A percentile compares a stretch with the other conserved stretches of the same genome.
Evolutionary conservation across 2,329 filamentous ascomycete genomes (phyloP).

Genomic region (Dactylellina leptospora): DNA sequence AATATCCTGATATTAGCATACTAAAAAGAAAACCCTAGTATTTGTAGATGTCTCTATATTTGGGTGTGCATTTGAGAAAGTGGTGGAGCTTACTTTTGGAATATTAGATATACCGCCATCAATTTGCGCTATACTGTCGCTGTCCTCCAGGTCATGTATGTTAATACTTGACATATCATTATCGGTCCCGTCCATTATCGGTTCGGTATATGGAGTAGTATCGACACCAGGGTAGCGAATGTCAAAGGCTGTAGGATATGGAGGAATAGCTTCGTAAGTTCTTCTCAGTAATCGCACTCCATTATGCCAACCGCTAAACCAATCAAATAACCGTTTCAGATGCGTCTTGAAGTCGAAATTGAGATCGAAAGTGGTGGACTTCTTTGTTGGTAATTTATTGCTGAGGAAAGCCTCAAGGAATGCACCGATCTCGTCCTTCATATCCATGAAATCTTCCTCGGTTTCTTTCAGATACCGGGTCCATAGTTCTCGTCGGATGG

Average conservation of each 20-base stretch:
- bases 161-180: too few relatives aligned
- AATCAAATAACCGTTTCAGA: constrained; percentile 18
- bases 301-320: constrained; percentile 28
- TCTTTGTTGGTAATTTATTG: background rate
- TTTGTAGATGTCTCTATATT: too few relatives aligned
- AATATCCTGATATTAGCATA: too few relatives aligned
- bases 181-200: too few relatives aligned
- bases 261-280: constrained; percentile 14
- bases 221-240: background rate
- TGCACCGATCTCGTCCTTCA: background rate
- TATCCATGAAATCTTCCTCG: background rate
- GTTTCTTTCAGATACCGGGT: background rate
- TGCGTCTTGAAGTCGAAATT: constrained; percentile 20
- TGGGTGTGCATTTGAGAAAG: too few relatives aligned
- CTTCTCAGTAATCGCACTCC: constrained; percentile 1
- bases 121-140: too few relatives aligned
- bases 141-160: too few relatives aligned
- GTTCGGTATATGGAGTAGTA: too few relatives aligned
- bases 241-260: background rate
- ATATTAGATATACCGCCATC: too few relatives aligned
- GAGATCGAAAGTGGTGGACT: constrained; percentile 18
- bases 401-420: background rate
- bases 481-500: constrained; percentile 18
- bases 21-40: too few relatives aligned
- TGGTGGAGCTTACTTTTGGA: too few relatives aligned